Evolutionary conservation across 257 asterid species (phyloP).

Genomic region (Anisodus tanguticus): DNA sequence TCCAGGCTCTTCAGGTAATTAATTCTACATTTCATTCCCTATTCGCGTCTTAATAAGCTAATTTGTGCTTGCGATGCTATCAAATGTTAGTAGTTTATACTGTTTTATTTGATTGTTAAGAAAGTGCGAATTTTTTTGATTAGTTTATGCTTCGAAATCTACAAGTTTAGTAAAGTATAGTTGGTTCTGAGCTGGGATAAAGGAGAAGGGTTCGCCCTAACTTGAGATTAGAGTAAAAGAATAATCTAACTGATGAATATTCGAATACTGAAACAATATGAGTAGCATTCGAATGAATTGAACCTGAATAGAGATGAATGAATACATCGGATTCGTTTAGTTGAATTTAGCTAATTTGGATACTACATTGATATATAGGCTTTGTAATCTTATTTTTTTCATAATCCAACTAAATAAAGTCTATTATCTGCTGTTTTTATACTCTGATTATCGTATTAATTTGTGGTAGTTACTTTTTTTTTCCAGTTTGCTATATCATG

Average conservation of each 20-base stretch:
- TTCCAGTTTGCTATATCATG: too few relatives aligned
- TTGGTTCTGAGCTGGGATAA: too few relatives aligned
- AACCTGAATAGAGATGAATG: background rate
- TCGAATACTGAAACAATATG: background rate
- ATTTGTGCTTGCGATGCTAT: background rate
- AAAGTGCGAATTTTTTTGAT: too few relatives aligned
- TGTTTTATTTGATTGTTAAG: too few relatives aligned
- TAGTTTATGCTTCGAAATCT: too few relatives aligned
- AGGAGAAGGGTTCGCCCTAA: too few relatives aligned
- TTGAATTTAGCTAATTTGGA: background rate
- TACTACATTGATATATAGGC: background rate
- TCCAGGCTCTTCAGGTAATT: conserved; percentile 40
- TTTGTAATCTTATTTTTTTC: background rate
- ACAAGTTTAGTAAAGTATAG: too few relatives aligned
- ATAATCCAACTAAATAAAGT: background rate
- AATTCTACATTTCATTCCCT: background rate
- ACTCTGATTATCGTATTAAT: too few relatives aligned
- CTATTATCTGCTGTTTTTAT: too few relatives aligned
- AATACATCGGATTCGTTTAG: background rate
- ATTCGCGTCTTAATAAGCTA: background rate
- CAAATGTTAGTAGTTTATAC: too few relatives aligned
- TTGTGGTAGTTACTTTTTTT: too few relatives aligned
- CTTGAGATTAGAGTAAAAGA: background rate
- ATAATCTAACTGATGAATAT: background rate
- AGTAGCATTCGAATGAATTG: background rate